Percentiles rank a stretch among this genome's conserved stretches.
These are phyloP conservation scores for Neopestalotiopsis rosae DNA, from an alignment of 2,329 filamentous ascomycete species.

Conservation along the genomic window DNA sequence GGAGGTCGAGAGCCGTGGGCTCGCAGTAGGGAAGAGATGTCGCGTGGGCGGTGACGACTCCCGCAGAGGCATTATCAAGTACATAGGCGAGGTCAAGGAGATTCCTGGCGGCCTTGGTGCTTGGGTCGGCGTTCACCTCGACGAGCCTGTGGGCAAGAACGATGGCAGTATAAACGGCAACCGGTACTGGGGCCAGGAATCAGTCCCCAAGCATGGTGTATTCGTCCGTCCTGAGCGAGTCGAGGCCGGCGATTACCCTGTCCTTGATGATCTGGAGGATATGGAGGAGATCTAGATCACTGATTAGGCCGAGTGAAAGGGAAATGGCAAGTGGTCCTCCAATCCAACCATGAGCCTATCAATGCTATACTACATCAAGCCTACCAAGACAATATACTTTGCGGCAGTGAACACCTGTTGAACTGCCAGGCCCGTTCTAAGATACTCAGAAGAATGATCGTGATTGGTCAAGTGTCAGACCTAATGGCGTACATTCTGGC, in stretches of 20 bases:
- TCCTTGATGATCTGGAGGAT: slow-evolving; percentile 75
- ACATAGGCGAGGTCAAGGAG: slow-evolving; percentile 76
- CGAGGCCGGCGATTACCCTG: slow-evolving; percentile 75
- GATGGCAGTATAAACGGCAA: slow-evolving; percentile 73
- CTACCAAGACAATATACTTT: too few species aligned
- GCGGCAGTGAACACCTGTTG: too few species aligned
- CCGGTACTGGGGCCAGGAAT: slow-evolving; percentile 73
- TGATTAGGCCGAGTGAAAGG: background rate
- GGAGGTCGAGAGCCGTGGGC: slow-evolving; percentile 74
- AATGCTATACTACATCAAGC: background rate
- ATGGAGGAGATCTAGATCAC: slow-evolving; percentile 71
- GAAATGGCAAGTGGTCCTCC: background rate
- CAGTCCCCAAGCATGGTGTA: slow-evolving; percentile 72
- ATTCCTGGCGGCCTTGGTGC: slow-evolving; percentile 68
- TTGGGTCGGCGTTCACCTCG: slow-evolving; percentile 78
- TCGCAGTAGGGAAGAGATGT: slow-evolving; percentile 67
- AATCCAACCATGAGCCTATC: background rate
- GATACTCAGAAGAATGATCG: too few species aligned
- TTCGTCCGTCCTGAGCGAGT: slow-evolving; percentile 81
- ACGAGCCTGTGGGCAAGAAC: slow-evolving; percentile 84
- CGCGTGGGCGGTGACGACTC: slow-evolving; percentile 70
- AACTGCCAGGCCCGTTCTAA: too few species aligned
- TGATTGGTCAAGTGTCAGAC: background rate
- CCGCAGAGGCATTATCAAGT: slow-evolving; percentile 72
- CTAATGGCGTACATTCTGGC: background rate